Evolutionary conservation across 495 filamentous ascomycete genomes (phyloP).

Genomic region (Talaromyces adpressus): DNA sequence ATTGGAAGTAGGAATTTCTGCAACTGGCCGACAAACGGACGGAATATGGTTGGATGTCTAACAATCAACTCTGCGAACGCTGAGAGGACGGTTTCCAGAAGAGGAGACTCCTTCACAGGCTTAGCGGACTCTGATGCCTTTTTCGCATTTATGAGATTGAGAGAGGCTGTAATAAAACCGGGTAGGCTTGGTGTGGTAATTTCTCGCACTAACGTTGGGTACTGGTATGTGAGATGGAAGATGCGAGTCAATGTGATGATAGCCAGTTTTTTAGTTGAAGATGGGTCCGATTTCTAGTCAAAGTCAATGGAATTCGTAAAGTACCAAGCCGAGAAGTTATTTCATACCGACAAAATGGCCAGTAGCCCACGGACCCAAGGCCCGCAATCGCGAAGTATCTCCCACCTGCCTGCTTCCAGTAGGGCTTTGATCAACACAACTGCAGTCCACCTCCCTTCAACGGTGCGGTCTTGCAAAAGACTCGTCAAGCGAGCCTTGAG

Average conservation of each 20-base stretch:
- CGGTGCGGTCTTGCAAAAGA: conserved; percentile 62
- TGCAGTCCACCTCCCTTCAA: conserved; percentile 68
- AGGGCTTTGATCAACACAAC: conserved; percentile 72
- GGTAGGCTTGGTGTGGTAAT: conserved; percentile 79
- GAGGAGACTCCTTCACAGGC: conserved; percentile 31
- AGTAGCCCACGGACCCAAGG: conserved; percentile 69
- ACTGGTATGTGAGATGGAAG: conserved; percentile 71
- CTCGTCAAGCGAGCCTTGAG: conserved; percentile 70
- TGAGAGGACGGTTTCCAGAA: conserved; percentile 56
- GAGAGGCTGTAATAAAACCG: conserved; percentile 61
- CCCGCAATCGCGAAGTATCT: conserved; percentile 60
- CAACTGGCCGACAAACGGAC: conserved; percentile 64
- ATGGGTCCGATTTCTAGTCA: conserved; percentile 61
- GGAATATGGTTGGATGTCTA: conserved; percentile 70
- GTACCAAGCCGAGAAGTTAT: neutral
- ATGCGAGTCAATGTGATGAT: conserved; percentile 73
- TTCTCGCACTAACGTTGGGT: conserved; percentile 76
- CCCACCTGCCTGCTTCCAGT: conserved; percentile 74
- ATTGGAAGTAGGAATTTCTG: conserved; percentile 48
- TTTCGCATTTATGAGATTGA: conserved; percentile 55
- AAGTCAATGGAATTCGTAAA: conserved; percentile 6
- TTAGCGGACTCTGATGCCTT: neutral
- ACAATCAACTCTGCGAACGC: conserved; percentile 63
- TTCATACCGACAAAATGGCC: conserved; percentile 57
- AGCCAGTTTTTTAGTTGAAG: conserved; percentile 63